phyloP scores from a whole-genome alignment of 495 filamentous ascomycete species.

The Aspergillus biplanus region DNA sequence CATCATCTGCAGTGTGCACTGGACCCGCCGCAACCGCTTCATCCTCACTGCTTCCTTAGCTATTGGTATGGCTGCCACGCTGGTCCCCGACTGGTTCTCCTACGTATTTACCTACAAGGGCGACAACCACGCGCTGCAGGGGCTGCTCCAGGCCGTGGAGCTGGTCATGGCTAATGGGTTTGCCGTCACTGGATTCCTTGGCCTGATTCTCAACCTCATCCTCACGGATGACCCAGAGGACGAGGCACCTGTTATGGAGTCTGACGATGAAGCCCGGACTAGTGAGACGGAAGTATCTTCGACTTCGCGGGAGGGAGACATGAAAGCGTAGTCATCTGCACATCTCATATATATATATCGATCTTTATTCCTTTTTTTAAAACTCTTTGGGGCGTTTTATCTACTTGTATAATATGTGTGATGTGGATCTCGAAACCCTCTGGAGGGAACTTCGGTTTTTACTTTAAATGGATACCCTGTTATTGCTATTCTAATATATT shows the following conservation, averaged over 20 bases:
- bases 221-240: constrained; percentile 76
- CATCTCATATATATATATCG: not conserved
- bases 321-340: not conserved
- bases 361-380: not conserved
- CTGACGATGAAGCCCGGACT: constrained; percentile 21
- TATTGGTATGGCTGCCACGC: constrained; percentile 78
- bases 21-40: constrained; percentile 86
- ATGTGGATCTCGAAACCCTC: not conserved
- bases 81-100: constrained; percentile 77
- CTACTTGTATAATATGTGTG: no score
- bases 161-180: constrained; percentile 77
- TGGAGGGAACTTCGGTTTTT: not conserved
- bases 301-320: not conserved
- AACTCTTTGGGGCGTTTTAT: no score
- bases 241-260: constrained; percentile 38
- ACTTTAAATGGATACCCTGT: not conserved
- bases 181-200: constrained; percentile 68
- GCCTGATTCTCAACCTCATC: constrained; percentile 72
- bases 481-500: not conserved
- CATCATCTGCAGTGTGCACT: constrained; percentile 77
- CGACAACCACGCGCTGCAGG: constrained; percentile 69
- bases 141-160: constrained; percentile 81
- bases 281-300: constrained; percentile 1
- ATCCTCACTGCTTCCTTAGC: constrained; percentile 79
- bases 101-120: constrained; percentile 78